A percentile compares a stretch with the other conserved stretches of the same genome.
Conservation (phyloP, 2,329 filamentous ascomycete species). For the Venturia nashicola region DNA sequence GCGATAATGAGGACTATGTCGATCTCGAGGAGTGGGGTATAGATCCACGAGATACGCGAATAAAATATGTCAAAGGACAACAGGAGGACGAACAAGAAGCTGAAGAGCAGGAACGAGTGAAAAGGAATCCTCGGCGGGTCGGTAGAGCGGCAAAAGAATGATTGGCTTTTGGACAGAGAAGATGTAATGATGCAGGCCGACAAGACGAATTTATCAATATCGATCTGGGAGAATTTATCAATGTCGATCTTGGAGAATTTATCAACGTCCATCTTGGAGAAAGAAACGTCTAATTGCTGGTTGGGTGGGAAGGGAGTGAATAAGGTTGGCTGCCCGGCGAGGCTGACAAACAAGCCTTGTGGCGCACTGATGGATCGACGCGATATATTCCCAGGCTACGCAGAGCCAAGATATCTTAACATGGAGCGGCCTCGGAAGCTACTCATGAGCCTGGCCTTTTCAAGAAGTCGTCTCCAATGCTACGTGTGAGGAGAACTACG, state of each 20-base stretch:
- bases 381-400: background rate
- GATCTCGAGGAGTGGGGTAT: slow-evolving; percentile 71
- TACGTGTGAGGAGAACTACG: slow-evolving; percentile 37
- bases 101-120: slow-evolving; percentile 7
- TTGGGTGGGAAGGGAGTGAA: background rate
- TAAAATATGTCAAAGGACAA: slow-evolving; percentile 7
- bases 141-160: slow-evolving; percentile 5
- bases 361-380: background rate
- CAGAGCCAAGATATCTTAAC: background rate
- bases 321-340: background rate
- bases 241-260: no score
- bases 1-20: slow-evolving; percentile 83
- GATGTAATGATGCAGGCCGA: background rate
- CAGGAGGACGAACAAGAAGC: slow-evolving; percentile 6
- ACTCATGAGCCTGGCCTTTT: background rate
- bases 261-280: no score
- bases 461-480: slow-evolving; percentile 23
- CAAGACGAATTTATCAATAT: background rate
- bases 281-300: background rate
- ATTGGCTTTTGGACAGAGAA: background rate
- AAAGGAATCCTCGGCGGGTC: slow-evolving; percentile 1
- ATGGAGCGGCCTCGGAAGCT: background rate
- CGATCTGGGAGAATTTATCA: no score
- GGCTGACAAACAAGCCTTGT: background rate
- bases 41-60: slow-evolving; percentile 5